Conservation (phyloP, 139 green algal genomes). For the Coccomyxa sp. region DNA sequence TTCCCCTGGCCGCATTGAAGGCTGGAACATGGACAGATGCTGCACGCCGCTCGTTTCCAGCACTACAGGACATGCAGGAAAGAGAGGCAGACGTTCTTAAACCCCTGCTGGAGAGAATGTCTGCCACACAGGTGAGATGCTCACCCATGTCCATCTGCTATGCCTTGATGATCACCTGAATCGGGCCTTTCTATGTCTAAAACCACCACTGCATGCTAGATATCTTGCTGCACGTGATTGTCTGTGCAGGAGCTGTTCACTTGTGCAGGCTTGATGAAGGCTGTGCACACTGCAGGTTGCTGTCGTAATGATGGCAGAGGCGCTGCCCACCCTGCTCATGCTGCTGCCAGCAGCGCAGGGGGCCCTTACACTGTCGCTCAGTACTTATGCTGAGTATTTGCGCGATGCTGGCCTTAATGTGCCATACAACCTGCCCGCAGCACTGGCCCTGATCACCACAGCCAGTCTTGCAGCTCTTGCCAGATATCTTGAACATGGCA, state of each 20-base stretch:
- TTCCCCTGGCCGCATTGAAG: not conserved
- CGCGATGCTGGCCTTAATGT: not conserved
- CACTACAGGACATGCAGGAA: not conserved
- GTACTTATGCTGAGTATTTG: not conserved
- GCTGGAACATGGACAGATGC: not conserved
- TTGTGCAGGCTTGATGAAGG: not conserved
- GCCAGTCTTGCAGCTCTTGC: not conserved
- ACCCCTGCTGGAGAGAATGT: not conserved
- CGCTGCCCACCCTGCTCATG: not conserved
- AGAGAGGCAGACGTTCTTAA: not conserved
- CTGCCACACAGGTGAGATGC: not conserved
- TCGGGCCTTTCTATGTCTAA: too few species aligned
- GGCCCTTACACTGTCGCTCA: not conserved
- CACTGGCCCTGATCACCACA: not conserved
- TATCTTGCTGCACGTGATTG: too few species aligned
- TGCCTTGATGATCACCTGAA: too few species aligned
- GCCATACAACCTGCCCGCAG: not conserved
- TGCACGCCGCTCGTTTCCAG: not conserved
- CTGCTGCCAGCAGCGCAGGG: not conserved
- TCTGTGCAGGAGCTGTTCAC: too few species aligned
- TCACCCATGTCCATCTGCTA: too few species aligned
- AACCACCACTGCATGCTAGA: too few species aligned
- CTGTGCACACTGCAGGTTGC: not conserved
- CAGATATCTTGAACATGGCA: not conserved
- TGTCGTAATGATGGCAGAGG: not conserved